Evolutionary conservation across 345 rosid species (phyloP).

Genomic region (Aurinia saxatilis): DNA sequence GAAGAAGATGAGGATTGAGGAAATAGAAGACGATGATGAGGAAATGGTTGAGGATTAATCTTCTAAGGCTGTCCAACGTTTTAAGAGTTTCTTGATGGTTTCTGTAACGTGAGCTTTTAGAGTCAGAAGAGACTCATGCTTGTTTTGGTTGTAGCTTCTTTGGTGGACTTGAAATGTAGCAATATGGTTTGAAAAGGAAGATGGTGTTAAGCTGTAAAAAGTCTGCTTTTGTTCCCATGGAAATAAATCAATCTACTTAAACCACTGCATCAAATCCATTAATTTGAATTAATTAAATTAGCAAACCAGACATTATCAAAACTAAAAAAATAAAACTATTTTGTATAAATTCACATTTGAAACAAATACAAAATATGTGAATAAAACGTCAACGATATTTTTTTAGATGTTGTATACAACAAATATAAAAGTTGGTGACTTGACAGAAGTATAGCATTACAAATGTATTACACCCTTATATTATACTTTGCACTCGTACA

Average conservation of each 20-base stretch:
- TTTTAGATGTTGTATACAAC: too few relatives aligned
- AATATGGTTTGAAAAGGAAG: not conserved
- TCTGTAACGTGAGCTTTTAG: not conserved
- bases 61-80: not conserved
- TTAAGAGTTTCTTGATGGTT: not conserved
- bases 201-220: not conserved
- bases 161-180: not conserved
- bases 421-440: too few relatives aligned
- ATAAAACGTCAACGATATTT: too few relatives aligned
- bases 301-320: too few relatives aligned
- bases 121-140: not conserved
- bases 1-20: slow-evolving; percentile 89
- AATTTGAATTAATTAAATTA: too few relatives aligned
- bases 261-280: not conserved
- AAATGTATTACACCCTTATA: too few relatives aligned
- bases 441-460: too few relatives aligned
- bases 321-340: too few relatives aligned
- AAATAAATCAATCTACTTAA: not conserved
- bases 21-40: slow-evolving; percentile 59
- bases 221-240: not conserved
- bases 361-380: too few relatives aligned
- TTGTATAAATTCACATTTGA: too few relatives aligned
- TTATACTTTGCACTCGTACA: too few relatives aligned
- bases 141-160: too few relatives aligned
- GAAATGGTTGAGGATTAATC: slow-evolving; percentile 33